Evolutionary conservation across 768 basidiomycete species (phyloP), one percentile per base, ranked within the genome.

Genomic region (Pulveroboletus sp.): DNA sequence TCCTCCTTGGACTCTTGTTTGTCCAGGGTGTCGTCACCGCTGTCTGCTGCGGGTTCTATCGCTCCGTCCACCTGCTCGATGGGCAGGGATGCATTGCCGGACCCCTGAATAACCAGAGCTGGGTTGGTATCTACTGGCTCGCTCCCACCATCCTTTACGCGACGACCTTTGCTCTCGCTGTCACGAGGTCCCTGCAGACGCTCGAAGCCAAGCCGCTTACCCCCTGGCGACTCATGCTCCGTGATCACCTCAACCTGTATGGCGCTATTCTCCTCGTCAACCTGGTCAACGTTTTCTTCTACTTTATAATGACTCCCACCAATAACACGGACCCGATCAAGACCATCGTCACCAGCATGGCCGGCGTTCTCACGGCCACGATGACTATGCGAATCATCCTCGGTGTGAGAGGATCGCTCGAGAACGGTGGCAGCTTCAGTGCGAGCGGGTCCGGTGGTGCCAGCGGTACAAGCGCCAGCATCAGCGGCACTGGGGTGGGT

Each of bases 361-460:
- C 90, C 2, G 88, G 86, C 9, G 89, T 91, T 31, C 80, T 92
- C 52, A 92, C 90, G 27, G 83, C 87, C 36, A 89, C 89, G 15
- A 92, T 92, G 90, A 80, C 83, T 30, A 83, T 91, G 62, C 88
- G 89, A 57, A 89, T 93, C 73, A 76, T 93, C 56, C 85, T 93
- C 59, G 78, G 80, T 54, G 84, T 92, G 44, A 83, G 86, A 47
- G 89, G 89, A n/a, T 66, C 80, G 24, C 86, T 91, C 65, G 76
- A 72, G 21, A 67, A 77, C 37, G 89, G 89, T 37, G 89, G 89
- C 18, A 73, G 76, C 39, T 91, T 89, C 63, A 78, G 80, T 14
- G 67, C 76, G n/a, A 76, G 77, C 47, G 77, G 69, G 26, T 70
- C 76, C 5, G 62, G 58, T 46, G 63, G 66, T 17, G 66, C 65